Conservation (phyloP, 164 flowering plant species). For the Berberis thunbergii region DNA sequence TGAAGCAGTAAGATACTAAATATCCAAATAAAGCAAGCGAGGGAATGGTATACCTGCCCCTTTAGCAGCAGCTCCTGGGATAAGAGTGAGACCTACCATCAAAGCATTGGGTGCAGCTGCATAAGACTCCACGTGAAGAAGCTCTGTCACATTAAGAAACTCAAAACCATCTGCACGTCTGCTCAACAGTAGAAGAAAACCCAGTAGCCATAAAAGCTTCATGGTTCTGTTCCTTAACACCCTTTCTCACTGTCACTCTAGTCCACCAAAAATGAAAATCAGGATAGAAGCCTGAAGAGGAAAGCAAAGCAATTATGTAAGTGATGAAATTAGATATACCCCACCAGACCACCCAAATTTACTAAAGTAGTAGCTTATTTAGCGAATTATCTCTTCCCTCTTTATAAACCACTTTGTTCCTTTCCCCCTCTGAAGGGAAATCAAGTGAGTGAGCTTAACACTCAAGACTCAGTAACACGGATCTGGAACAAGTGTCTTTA, state of each 20-base stretch:
- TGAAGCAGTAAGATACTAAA: background rate
- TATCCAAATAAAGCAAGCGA: background rate
- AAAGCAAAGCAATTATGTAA: no score
- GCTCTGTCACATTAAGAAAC: constrained; percentile 2
- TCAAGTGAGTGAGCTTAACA: no score
- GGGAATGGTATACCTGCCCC: constrained; percentile 45
- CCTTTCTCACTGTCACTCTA: background rate
- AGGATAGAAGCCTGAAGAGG: no score
- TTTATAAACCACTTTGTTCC: no score
- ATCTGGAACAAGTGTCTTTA: no score
- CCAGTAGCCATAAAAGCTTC: constrained; percentile 7
- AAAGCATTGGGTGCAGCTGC: constrained; percentile 11
- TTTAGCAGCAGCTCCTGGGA: constrained; percentile 45
- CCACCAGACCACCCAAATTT: no score
- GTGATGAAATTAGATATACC: no score
- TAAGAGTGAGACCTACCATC: constrained; percentile 53
- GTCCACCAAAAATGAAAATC: no score
- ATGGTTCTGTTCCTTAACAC: background rate
- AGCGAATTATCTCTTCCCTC: no score
- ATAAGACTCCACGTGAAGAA: background rate
- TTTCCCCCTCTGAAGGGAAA: no score
- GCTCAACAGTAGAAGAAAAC: background rate
- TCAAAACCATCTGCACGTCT: constrained; percentile 1
- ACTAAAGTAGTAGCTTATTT: no score
- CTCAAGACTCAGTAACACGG: no score